These are phyloP conservation scores for Glycyrrhiza uralensis DNA, from an alignment of 306 rosid genomes.

Conservation along the genomic window DNA sequence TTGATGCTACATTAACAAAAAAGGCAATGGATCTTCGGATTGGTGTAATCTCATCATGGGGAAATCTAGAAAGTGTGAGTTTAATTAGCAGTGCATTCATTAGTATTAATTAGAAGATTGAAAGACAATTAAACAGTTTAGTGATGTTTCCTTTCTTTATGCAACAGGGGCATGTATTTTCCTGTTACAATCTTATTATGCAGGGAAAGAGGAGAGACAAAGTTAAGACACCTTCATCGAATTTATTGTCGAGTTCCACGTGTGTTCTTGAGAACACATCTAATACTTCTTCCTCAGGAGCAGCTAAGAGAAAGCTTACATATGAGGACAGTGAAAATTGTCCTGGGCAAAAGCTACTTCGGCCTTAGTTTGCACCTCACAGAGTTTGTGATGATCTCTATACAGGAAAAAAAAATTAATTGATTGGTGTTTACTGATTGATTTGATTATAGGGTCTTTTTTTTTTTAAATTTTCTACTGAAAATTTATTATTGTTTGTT, in stretches of 20 bases:
- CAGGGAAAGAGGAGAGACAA: slow-evolving; percentile 45
- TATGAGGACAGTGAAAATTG: slow-evolving; percentile 48
- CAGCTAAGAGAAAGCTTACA: slow-evolving; percentile 72
- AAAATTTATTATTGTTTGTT: slow-evolving; percentile 33
- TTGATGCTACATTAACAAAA: slow-evolving; percentile 49
- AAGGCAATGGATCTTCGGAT: slow-evolving; percentile 49
- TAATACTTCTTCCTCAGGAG: slow-evolving; percentile 38
- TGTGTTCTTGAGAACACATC: slow-evolving; percentile 49
- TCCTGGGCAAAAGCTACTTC: slow-evolving; percentile 43
- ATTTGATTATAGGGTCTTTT: slow-evolving; percentile 44
- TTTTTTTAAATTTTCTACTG: slow-evolving; percentile 21
- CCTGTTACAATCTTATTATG: slow-evolving; percentile 66
- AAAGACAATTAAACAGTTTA: background rate
- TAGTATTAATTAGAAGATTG: background rate
- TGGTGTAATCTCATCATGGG: slow-evolving; percentile 48
- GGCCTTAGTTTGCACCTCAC: slow-evolving; percentile 37
- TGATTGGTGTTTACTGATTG: slow-evolving; percentile 46
- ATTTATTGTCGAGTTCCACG: slow-evolving; percentile 38
- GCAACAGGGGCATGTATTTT: slow-evolving; percentile 65
- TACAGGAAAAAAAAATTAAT: background rate
- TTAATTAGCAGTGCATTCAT: background rate
- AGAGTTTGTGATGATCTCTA: slow-evolving; percentile 29
- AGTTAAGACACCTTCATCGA: slow-evolving; percentile 51
- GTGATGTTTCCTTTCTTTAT: slow-evolving; percentile 10
- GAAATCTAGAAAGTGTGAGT: slow-evolving; percentile 68